These are phyloP conservation scores for Porphyrellus cyaneotinctus DNA, from an alignment of 768 basidiomycete species.

Conservation along the genomic window DNA sequence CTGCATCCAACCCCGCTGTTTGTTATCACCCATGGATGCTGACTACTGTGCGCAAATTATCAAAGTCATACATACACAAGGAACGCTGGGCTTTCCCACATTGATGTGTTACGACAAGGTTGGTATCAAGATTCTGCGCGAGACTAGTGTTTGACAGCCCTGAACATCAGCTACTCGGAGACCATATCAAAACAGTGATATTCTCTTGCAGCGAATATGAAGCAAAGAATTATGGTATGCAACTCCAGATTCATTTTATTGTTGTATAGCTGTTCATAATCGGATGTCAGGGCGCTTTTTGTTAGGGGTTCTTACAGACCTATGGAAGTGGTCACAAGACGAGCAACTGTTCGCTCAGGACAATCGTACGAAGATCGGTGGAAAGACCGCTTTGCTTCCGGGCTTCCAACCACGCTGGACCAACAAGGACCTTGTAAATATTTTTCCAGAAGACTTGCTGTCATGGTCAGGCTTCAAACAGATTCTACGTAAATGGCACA, in stretches of 20 bases:
- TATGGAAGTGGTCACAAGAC: constrained; percentile 76
- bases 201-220: constrained; percentile 97
- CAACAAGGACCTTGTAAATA: constrained; percentile 38
- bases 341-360: constrained; percentile 71
- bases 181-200: constrained; percentile 77
- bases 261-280: neutral
- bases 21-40: constrained; percentile 96
- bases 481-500: constrained; percentile 81
- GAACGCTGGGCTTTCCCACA: constrained; percentile 87
- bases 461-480: constrained; percentile 67
- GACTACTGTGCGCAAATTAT: constrained; percentile 92
- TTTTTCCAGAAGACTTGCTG: constrained; percentile 51
- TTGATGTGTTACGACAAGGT: constrained; percentile 83
- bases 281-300: constrained; percentile 74
- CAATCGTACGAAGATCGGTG: constrained; percentile 60
- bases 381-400: constrained; percentile 58
- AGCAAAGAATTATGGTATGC: constrained; percentile 85
- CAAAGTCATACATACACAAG: constrained; percentile 78
- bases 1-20: constrained; percentile 87
- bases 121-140: constrained; percentile 8
- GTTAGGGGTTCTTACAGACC: constrained; percentile 68
- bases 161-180: constrained; percentile 64
- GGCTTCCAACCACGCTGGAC: constrained; percentile 60
- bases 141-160: neutral
- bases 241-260: neutral